These are phyloP conservation scores for Aspergillus coremiiformis DNA, from an alignment of 495 filamentous ascomycete species.

Conservation along the genomic window DNA sequence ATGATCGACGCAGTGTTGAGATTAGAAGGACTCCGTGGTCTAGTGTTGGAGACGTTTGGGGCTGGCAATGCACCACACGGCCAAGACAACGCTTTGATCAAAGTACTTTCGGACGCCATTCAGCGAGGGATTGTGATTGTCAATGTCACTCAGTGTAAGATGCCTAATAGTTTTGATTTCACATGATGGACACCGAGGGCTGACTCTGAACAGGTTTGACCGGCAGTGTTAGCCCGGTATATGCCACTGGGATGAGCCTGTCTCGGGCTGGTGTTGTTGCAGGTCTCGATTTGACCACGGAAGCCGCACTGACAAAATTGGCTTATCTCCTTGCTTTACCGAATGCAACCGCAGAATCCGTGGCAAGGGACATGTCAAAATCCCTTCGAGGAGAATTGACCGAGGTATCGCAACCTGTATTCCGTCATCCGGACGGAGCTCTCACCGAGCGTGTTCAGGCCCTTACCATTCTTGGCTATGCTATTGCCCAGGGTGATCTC, in stretches of 20 bases:
- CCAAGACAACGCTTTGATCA: conserved; percentile 73
- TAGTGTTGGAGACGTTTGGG: conserved; percentile 93
- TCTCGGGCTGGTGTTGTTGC: conserved; percentile 88
- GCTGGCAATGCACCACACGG: conserved; percentile 88
- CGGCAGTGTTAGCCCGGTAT: conserved; percentile 83
- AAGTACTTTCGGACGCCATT: conserved; percentile 70
- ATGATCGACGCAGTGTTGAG: conserved; percentile 87
- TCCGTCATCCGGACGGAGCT: conserved; percentile 62
- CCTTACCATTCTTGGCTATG: conserved; percentile 71
- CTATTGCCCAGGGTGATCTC: conserved; percentile 67
- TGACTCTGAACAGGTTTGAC: conserved; percentile 45
- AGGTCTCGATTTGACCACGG: conserved; percentile 86
- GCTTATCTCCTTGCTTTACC: conserved; percentile 76
- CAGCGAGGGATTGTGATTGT: conserved; percentile 79
- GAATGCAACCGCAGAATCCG: conserved; percentile 50
- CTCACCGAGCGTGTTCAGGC: conserved; percentile 40
- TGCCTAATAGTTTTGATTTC: neutral
- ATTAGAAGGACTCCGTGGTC: conserved; percentile 68
- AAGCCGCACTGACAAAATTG: conserved; percentile 90
- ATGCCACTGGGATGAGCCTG: conserved; percentile 82
- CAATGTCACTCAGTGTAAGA: conserved; percentile 84
- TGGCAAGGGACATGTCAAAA: conserved; percentile 63
- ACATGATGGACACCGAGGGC: neutral
- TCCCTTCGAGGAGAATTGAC: conserved; percentile 84
- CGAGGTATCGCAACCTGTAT: conserved; percentile 54